Conservation (phyloP, 129 eudicot genomes). For the Chrysanthemum lavandulifolium region DNA sequence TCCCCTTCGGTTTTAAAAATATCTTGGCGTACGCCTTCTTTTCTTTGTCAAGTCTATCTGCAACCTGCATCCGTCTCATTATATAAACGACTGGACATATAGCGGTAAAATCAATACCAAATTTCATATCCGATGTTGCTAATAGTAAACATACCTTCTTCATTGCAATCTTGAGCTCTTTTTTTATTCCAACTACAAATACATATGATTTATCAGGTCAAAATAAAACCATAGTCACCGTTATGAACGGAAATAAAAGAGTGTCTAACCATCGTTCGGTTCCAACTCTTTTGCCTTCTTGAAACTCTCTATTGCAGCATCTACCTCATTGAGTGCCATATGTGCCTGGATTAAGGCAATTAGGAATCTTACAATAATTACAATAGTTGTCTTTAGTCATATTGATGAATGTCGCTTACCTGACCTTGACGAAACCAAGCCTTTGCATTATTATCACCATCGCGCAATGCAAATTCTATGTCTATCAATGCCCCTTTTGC, state of each 20-base stretch:
- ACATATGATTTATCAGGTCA: conserved; percentile 10
- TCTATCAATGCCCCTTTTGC: conserved; percentile 79
- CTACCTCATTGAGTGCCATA: conserved; percentile 87
- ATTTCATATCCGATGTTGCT: not conserved
- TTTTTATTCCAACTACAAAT: conserved; percentile 67
- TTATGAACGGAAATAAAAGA: conserved; percentile 1
- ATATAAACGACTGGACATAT: not conserved
- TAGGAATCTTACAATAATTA: not conserved
- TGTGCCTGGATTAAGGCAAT: conserved; percentile 53
- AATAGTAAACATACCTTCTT: conserved; percentile 44
- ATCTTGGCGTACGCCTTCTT: conserved; percentile 60
- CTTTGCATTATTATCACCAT: conserved; percentile 76
- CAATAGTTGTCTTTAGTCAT: not conserved
- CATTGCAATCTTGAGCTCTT: conserved; percentile 63
- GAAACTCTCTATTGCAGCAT: conserved; percentile 86
- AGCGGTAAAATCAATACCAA: not conserved
- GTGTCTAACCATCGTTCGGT: conserved; percentile 74
- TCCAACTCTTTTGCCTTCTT: conserved; percentile 81
- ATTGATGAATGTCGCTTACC: conserved; percentile 51
- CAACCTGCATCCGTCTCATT: conserved; percentile 29
- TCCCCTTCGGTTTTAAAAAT: conserved; percentile 36
- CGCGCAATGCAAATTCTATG: conserved; percentile 88
- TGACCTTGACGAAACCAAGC: conserved; percentile 97
- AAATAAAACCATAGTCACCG: not conserved
- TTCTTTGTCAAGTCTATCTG: conserved; percentile 73